Conservation (phyloP, 2,329 filamentous ascomycete genomes). For the Dactylellina sp. region DNA sequence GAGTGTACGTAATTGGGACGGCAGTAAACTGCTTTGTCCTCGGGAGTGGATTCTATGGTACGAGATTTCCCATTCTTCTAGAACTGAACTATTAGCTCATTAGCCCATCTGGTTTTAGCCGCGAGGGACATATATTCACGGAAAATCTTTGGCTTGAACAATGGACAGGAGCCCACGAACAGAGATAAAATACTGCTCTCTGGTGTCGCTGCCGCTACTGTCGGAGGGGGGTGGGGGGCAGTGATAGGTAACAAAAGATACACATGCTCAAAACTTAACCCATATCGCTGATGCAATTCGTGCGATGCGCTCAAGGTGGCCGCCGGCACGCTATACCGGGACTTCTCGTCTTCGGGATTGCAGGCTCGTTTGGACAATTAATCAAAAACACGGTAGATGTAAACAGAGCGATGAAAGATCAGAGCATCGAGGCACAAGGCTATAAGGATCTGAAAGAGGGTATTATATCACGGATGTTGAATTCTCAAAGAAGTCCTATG, state of each 20-base stretch:
- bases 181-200: slow-evolving; percentile 22
- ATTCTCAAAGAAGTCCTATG: slow-evolving; percentile 34
- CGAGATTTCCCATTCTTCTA: not conserved
- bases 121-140: slow-evolving; percentile 37
- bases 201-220: slow-evolving; percentile 34
- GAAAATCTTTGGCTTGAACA: slow-evolving; percentile 16
- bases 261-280: not conserved
- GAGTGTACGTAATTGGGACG: slow-evolving; percentile 38
- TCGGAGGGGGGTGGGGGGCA: slow-evolving; percentile 39
- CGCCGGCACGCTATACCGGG: slow-evolving; percentile 39
- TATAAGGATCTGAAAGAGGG: not conserved
- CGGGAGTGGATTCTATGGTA: slow-evolving; percentile 46
- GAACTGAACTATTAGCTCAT: too few relatives aligned
- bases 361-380: slow-evolving; percentile 20
- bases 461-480: slow-evolving; percentile 31
- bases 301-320: slow-evolving; percentile 25
- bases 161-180: not conserved
- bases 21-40: slow-evolving; percentile 42
- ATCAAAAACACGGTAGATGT: slow-evolving; percentile 22
- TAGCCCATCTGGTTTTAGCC: not conserved
- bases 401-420: not conserved
- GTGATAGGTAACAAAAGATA: slow-evolving; percentile 30
- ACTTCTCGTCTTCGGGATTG: slow-evolving; percentile 36
- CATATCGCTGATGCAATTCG: not conserved
- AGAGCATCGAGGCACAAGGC: not conserved